phyloP scores from a whole-genome alignment of 192 early-diverging fungal genomes.

The Coemansia javaensis region DNA sequence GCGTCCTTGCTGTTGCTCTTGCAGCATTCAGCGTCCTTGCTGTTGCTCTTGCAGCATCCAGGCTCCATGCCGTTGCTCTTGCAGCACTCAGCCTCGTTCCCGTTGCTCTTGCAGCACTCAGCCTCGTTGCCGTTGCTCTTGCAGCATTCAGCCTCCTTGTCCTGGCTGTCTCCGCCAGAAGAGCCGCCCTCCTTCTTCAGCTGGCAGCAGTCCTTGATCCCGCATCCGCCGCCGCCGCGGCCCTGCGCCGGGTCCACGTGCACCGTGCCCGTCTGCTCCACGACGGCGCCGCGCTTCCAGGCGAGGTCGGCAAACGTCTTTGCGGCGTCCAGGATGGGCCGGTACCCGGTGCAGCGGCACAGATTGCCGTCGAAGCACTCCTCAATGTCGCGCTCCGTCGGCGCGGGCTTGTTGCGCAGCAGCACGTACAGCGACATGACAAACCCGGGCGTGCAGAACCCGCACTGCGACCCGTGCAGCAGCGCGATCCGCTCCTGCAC shows the following conservation, averaged over 20 bases:
- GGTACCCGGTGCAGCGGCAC: conserved; percentile 88
- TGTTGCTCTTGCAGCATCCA: conserved; percentile 12
- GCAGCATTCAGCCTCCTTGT: conserved; percentile 4
- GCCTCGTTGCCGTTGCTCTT: background rate
- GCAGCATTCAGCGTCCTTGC: conserved; percentile 10
- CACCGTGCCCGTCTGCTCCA: conserved; percentile 11
- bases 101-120: conserved; percentile 5
- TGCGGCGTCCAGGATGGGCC: conserved; percentile 81
- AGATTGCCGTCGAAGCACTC: conserved; percentile 84
- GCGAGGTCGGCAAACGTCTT: conserved; percentile 58
- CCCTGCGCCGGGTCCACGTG: conserved; percentile 10
- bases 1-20: background rate
- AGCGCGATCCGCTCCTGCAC: conserved; percentile 70
- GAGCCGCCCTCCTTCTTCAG: conserved; percentile 28
- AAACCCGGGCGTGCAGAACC: conserved; percentile 89
- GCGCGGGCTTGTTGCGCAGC: conserved; percentile 64
- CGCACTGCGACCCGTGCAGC: conserved; percentile 81
- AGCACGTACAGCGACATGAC: conserved; percentile 83
- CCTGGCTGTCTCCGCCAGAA: conserved; percentile 5
- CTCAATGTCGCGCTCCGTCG: conserved; percentile 70
- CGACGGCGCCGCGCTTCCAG: conserved; percentile 30
- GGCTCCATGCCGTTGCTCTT: conserved; percentile 1
- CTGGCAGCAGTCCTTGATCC: conserved; percentile 51
- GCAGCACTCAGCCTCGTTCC: background rate
- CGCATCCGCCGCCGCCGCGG: conserved; percentile 32